These are phyloP conservation scores for Acer yangbiense DNA, from an alignment of 345 rosid species.

Conservation along the genomic window DNA sequence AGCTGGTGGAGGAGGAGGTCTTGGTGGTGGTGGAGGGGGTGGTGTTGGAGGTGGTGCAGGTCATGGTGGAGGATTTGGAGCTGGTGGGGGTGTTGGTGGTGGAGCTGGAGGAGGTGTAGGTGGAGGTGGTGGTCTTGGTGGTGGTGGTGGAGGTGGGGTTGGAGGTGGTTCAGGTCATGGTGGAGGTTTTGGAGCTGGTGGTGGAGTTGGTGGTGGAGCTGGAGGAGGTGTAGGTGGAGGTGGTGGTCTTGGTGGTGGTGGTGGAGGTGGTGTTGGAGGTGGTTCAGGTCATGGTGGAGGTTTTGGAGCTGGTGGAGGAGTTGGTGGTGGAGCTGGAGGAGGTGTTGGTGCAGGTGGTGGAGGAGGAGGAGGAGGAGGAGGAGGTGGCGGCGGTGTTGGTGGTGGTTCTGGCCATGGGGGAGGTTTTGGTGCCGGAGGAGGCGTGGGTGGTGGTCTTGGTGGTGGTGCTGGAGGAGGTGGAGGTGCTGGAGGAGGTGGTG, in stretches of 20 bases:
- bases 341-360: conserved; percentile 49
- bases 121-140: conserved; percentile 36
- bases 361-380: conserved; percentile 44
- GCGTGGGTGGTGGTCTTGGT: conserved; percentile 36
- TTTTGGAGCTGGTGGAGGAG: conserved; percentile 44
- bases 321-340: conserved; percentile 40
- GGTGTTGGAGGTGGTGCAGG: conserved; percentile 44
- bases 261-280: conserved; percentile 40
- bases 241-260: conserved; percentile 31
- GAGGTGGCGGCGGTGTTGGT: conserved; percentile 42
- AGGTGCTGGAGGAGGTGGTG: conserved; percentile 48
- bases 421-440: conserved; percentile 50
- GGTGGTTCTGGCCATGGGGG: conserved; percentile 36
- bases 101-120: conserved; percentile 45
- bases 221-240: conserved; percentile 44
- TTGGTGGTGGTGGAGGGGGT: conserved; percentile 30
- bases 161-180: conserved; percentile 44
- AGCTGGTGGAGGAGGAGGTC: conserved; percentile 31
- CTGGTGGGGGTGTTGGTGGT: conserved; percentile 45
- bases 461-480: conserved; percentile 39
- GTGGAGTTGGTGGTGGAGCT: conserved; percentile 40
- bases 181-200: conserved; percentile 45
- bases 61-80: conserved; percentile 46
- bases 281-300: conserved; percentile 46
- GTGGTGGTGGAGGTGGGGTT: conserved; percentile 36